A percentile compares a stretch with the other conserved stretches of the same genome.
Conservation (phyloP, 495 filamentous ascomycete genomes). For the Podospora australis region DNA sequence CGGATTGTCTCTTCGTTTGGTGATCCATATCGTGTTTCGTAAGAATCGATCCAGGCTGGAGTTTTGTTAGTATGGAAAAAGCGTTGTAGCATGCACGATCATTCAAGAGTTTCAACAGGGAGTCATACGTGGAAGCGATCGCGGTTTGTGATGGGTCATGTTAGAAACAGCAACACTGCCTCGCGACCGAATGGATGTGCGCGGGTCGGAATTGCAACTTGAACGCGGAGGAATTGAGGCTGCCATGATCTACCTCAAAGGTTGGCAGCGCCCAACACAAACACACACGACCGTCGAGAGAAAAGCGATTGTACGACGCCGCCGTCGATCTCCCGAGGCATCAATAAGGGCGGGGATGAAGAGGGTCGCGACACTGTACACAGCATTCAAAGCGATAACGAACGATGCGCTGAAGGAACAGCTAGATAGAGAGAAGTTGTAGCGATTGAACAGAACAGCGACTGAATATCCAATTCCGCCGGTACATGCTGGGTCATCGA, state of each 20-base stretch:
- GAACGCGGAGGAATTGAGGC: constrained; percentile 16
- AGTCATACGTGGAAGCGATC: constrained; percentile 39
- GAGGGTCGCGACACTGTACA: not conserved
- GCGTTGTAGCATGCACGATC: too few relatives aligned
- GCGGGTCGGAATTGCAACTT: constrained; percentile 20
- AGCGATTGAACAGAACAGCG: not conserved
- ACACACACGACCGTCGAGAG: too few relatives aligned
- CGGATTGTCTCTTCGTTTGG: constrained; percentile 30
- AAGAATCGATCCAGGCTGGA: constrained; percentile 52
- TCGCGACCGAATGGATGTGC: constrained; percentile 13
- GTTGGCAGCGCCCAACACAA: not conserved
- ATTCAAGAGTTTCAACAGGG: not conserved
- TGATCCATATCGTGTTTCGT: constrained; percentile 32
- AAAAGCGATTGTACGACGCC: not conserved
- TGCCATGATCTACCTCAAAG: constrained; percentile 14
- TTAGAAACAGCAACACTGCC: constrained; percentile 8
- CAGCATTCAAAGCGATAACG: not conserved
- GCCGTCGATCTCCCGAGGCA: not conserved
- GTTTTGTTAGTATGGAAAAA: too few relatives aligned
- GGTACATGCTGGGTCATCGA: not conserved
- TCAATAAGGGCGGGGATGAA: not conserved
- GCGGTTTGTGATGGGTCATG: constrained; percentile 11
- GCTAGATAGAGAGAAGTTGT: too few relatives aligned
- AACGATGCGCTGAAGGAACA: too few relatives aligned
- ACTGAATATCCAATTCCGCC: not conserved